phyloP scores from a whole-genome alignment of 1,284 basidiomycete species.

The Leccinum pallidistipes region DNA sequence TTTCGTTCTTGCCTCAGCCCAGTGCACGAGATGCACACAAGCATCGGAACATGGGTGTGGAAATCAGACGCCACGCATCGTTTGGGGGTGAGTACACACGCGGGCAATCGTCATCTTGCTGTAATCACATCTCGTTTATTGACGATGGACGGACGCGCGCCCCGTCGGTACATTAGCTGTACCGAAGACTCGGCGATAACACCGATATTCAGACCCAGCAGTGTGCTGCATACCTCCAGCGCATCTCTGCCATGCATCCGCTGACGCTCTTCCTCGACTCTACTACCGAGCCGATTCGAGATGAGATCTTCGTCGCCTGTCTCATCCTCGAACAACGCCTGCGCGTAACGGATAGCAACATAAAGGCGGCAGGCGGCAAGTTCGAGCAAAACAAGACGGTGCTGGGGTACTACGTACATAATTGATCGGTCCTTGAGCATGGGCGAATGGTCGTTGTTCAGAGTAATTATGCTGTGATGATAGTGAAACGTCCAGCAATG shows the following conservation, averaged over 20 bases:
- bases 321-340: constrained; percentile 14
- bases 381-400: constrained; percentile 6
- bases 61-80: constrained; percentile 14
- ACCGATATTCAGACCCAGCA: not conserved
- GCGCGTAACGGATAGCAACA: constrained; percentile 7
- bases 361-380: constrained; percentile 4
- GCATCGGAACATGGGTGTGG: constrained; percentile 8
- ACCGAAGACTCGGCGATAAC: not conserved
- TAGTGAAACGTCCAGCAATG: not conserved
- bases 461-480: not conserved
- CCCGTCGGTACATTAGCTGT: constrained; percentile 6
- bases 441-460: not conserved
- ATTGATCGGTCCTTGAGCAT: not conserved
- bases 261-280: constrained; percentile 12
- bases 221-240: constrained; percentile 10
- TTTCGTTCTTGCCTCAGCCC: constrained; percentile 3
- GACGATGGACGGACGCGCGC: not conserved
- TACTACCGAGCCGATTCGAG: constrained; percentile 3
- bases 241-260: constrained; percentile 2
- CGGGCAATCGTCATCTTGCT: not conserved
- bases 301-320: constrained; percentile 13
- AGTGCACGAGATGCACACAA: constrained; percentile 12
- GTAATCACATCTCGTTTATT: not conserved
- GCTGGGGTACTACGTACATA: constrained; percentile 4
- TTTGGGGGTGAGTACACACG: constrained; percentile 1